Evolutionary conservation across 352 stramenopile genomes (phyloP).

Genomic region (Globisporangium spiculum): DNA sequence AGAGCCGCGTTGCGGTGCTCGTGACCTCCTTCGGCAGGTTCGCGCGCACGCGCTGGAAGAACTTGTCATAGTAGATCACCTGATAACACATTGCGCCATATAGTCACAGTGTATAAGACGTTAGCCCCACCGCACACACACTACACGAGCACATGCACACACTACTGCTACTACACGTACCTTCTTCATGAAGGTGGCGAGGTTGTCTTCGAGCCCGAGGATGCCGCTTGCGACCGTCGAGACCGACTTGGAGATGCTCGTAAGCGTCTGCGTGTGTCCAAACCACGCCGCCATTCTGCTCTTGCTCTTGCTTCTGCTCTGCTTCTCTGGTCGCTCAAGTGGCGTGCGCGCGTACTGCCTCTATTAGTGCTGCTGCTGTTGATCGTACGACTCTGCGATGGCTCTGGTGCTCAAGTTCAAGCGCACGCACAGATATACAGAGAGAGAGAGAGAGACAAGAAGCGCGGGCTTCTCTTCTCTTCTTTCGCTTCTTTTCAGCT

Average conservation of each 20-base stretch:
- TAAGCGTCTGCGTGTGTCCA: conserved; percentile 80
- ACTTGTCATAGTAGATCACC: conserved; percentile 84
- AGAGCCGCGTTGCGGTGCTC: conserved; percentile 49
- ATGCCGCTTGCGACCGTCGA: conserved; percentile 63
- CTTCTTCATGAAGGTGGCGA: conserved; percentile 88
- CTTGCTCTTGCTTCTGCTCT: background rate
- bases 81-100: conserved; percentile 19
- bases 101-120: background rate
- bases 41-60: conserved; percentile 63
- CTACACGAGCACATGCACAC: background rate
- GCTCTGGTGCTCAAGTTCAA: too few relatives aligned
- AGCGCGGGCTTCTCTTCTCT: too few relatives aligned
- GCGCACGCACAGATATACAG: too few relatives aligned
- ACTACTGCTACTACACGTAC: conserved; percentile 15
- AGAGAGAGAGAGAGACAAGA: too few relatives aligned
- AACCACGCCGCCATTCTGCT: conserved; percentile 67
- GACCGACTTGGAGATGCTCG: conserved; percentile 85
- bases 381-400: too few relatives aligned
- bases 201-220: conserved; percentile 66
- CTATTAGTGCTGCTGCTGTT: too few relatives aligned
- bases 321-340: background rate
- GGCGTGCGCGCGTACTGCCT: too few relatives aligned
- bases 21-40: conserved; percentile 64
- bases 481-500: too few relatives aligned
- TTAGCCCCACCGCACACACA: background rate